phyloP scores from a whole-genome alignment of 1,139 yeast genomes.

The Yamadazyma diospyri region DNA sequence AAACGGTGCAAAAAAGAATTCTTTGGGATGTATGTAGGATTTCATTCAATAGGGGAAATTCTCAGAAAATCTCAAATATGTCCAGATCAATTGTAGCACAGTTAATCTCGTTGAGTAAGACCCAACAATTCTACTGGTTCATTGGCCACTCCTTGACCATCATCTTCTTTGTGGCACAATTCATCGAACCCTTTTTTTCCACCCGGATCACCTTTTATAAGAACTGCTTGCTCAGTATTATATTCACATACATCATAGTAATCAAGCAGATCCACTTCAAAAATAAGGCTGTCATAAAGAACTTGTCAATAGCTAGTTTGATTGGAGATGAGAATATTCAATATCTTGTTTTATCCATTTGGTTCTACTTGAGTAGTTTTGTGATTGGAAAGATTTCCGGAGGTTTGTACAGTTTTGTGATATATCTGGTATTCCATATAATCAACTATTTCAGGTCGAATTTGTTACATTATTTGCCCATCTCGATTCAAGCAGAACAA shows the following conservation, averaged over 20 bases:
- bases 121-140: slow-evolving; percentile 55
- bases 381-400: slow-evolving; percentile 31
- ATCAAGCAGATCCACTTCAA: slow-evolving; percentile 43
- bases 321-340: slow-evolving; percentile 49
- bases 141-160: slow-evolving; percentile 44
- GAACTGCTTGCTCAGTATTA: slow-evolving; percentile 37
- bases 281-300: slow-evolving; percentile 22
- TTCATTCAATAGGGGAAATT: slow-evolving; percentile 1
- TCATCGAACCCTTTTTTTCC: slow-evolving; percentile 31
- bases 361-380: slow-evolving; percentile 30
- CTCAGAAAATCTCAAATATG: neutral
- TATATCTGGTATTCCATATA: slow-evolving; percentile 58
- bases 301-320: slow-evolving; percentile 20
- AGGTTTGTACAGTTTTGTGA: slow-evolving; percentile 49
- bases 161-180: slow-evolving; percentile 28
- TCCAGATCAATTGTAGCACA: slow-evolving; percentile 10
- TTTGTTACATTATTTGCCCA: slow-evolving; percentile 20
- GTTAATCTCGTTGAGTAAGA: slow-evolving; percentile 19
- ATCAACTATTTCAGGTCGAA: slow-evolving; percentile 46
- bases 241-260: slow-evolving; percentile 46
- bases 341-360: slow-evolving; percentile 41
- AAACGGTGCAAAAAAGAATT: too few species aligned
- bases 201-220: slow-evolving; percentile 33
- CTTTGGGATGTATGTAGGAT: too few species aligned
- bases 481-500: slow-evolving; percentile 20